A percentile compares a stretch with the other conserved stretches of the same genome.
phyloP scores from a whole-genome alignment of 805 yeast species.

The Candida nanaspora region DNA sequence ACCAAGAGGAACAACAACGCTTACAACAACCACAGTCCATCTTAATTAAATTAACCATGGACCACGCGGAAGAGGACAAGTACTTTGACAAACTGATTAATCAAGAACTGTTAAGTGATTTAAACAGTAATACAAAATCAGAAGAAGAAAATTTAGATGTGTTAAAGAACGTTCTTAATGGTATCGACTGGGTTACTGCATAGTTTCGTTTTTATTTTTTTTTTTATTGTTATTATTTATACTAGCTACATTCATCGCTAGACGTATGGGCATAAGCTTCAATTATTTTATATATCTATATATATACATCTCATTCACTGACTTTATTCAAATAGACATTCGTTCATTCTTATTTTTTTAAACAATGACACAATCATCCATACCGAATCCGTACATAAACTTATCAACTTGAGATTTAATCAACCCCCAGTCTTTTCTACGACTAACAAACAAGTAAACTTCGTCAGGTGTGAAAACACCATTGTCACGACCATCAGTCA shows the following conservation, averaged over 20 bases:
- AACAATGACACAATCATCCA: conserved; percentile 65
- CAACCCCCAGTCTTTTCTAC: conserved; percentile 79
- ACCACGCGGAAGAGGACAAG: too few relatives aligned
- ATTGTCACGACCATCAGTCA: conserved; percentile 78
- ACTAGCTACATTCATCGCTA: too few relatives aligned
- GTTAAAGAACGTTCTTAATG: conserved; percentile 13
- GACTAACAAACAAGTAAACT: conserved; percentile 82
- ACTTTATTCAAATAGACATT: too few relatives aligned
- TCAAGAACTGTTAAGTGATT: too few relatives aligned
- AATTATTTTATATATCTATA: not conserved
- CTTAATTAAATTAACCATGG: too few relatives aligned
- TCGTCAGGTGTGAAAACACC: conserved; percentile 92
- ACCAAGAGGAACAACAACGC: not conserved
- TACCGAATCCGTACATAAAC: conserved; percentile 87
- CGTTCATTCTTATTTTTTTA: too few relatives aligned
- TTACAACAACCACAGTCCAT: too few relatives aligned
- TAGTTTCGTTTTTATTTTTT: not conserved
- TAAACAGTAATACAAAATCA: conserved; percentile 9
- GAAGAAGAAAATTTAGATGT: conserved; percentile 18
- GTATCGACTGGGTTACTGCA: conserved; percentile 9
- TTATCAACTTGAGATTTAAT: conserved; percentile 80
- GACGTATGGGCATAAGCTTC: too few relatives aligned
- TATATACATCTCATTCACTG: too few relatives aligned
- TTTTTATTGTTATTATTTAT: not conserved
- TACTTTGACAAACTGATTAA: conserved; percentile 12